Evolutionary conservation across 371 early-diverging fungal genomes (phyloP), one percentile per base, ranked within the genome.

Genomic region (Saksenaea oblongispora): DNA sequence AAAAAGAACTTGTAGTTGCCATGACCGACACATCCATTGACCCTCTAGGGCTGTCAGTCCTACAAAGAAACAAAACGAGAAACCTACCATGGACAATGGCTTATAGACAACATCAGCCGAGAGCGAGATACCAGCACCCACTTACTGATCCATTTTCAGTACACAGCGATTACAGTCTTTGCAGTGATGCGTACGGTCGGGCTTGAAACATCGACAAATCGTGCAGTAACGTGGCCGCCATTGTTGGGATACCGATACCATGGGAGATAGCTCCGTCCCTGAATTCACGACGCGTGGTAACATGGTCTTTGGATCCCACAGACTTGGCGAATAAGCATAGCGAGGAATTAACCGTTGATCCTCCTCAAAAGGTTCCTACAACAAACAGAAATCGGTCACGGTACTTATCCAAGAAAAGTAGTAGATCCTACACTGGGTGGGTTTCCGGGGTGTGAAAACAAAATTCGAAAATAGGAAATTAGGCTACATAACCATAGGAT

Each of bases 141-240:
- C 82, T 62, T 78, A 86, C 87, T 88, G 89, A 62, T 88, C 89
- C 84, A 88, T 87, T 65, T 77, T 83, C 34, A 87, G 59, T 3
- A 87, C 82, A 63, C 89, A 88, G 44, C 73, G 63, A 61, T 84
- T 84, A 70, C 89, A 88, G 39, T 85, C 85, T 54, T 77, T 83
- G 56, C 89, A 88, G 54, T 88, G 89, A 73, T 88, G 87, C 8
- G 84, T 73, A 66, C 89, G 66, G 57, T 83, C 86, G 3, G 89
- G 85, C 63, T 87, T 88, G 64, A 80, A 74, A 44, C 79, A 72
- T 28, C 77, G 72, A 64, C 88, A 88, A 18, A 70, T 59, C 5
- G 82, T 76, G 62, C 88, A 88, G 64, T 70, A 86, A 18, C 84
- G 76, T 10, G 82, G 73, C 11, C 70, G 11, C 88, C 88, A 58